These are phyloP conservation scores for Candida boidinii DNA, from an alignment of 805 yeast species.

Conservation along the genomic window DNA sequence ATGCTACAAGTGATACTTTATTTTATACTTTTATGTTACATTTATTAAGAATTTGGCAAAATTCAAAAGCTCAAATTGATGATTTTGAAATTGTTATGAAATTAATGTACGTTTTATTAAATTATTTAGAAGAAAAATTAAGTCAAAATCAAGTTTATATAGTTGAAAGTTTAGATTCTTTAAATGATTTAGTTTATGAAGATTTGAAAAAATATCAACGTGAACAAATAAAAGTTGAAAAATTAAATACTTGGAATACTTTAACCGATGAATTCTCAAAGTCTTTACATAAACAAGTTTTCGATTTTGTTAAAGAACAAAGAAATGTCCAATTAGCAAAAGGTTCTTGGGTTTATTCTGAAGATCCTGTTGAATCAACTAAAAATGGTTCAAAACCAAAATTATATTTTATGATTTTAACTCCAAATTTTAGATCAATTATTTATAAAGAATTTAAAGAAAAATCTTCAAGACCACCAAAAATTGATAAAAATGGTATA, in stretches of 20 bases:
- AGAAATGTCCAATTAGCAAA: constrained; percentile 60
- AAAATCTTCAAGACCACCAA: constrained; percentile 40
- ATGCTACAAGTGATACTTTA: constrained; percentile 41
- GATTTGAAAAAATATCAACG: constrained; percentile 51
- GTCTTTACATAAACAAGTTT: constrained; percentile 45
- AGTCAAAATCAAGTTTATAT: constrained; percentile 16
- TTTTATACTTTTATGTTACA: constrained; percentile 49
- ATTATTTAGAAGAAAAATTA: constrained; percentile 15
- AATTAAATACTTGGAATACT: constrained; percentile 33
- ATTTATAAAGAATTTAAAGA: constrained; percentile 51
- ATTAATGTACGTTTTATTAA: constrained; percentile 31
- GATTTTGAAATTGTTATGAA: constrained; percentile 45
- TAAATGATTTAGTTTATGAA: constrained; percentile 34
- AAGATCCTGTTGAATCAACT: constrained; percentile 32
- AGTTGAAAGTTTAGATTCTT: constrained; percentile 37
- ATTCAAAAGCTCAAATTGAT: constrained; percentile 42
- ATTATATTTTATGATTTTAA: constrained; percentile 48
- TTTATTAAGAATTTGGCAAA: constrained; percentile 57
- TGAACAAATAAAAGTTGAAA: constrained; percentile 26
- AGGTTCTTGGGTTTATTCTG: constrained; percentile 77
- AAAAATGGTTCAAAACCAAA: constrained; percentile 22
- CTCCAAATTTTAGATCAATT: constrained; percentile 57
- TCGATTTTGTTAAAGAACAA: constrained; percentile 68
- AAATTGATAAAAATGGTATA: constrained; percentile 48
- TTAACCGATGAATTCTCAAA: constrained; percentile 41